These are phyloP conservation scores for Coprinopsis sp. DNA, from an alignment of 768 basidiomycete genomes.

Conservation along the genomic window DNA sequence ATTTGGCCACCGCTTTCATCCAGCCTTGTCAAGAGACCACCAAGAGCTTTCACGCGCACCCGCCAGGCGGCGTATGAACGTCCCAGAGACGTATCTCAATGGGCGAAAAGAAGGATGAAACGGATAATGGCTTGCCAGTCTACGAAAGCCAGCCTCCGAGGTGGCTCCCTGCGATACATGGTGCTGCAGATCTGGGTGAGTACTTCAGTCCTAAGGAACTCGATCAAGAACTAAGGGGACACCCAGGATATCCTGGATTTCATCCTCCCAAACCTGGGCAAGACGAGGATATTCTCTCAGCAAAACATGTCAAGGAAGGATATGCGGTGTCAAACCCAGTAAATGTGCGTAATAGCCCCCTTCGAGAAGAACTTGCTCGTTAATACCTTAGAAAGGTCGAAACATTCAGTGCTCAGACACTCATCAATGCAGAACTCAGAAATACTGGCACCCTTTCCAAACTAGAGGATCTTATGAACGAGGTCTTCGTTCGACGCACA, in stretches of 20 bases:
- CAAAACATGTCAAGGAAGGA: slow-evolving; percentile 61
- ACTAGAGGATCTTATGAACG: slow-evolving; percentile 72
- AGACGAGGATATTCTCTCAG: slow-evolving; percentile 69
- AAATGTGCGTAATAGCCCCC: slow-evolving; percentile 39
- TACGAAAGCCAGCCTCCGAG: slow-evolving; percentile 66
- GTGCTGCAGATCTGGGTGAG: slow-evolving; percentile 65
- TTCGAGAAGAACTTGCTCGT: not conserved
- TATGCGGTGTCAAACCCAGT: slow-evolving; percentile 51
- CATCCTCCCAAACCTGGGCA: slow-evolving; percentile 71
- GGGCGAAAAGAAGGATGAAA: slow-evolving; percentile 33
- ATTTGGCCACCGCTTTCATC: too few species aligned
- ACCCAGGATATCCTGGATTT: slow-evolving; percentile 68
- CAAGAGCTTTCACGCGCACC: too few species aligned
- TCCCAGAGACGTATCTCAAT: slow-evolving; percentile 18
- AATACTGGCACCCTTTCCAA: slow-evolving; percentile 49
- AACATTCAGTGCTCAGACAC: slow-evolving; percentile 54
- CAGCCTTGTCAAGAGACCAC: too few species aligned
- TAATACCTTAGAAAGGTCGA: slow-evolving; percentile 44
- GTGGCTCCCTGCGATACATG: slow-evolving; percentile 70
- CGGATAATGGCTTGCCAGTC: slow-evolving; percentile 33
- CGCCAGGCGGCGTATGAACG: slow-evolving; percentile 9
- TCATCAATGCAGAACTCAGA: slow-evolving; percentile 43
- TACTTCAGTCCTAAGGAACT: slow-evolving; percentile 1
- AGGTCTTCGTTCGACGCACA: slow-evolving; percentile 61
- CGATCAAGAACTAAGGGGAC: slow-evolving; percentile 3